A percentile compares a stretch with the other conserved stretches of the same genome.
Evolutionary conservation across 108 stramenopile species (phyloP).

Genomic region (Asterionellopsis glacialis): DNA sequence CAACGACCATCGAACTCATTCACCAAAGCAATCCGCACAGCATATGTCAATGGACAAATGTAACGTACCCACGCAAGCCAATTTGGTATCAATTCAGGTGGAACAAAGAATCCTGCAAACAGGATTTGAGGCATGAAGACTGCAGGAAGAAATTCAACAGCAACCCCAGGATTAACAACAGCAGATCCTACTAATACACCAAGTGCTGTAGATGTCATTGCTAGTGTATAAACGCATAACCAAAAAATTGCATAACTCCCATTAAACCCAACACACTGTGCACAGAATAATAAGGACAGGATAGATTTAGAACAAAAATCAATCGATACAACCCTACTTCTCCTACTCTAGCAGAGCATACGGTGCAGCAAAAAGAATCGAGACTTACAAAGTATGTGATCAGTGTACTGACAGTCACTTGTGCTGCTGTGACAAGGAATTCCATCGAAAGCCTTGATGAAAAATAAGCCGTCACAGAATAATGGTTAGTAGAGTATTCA

Average conservation of each 20-base stretch:
- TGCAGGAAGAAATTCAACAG: slow-evolving; percentile 59
- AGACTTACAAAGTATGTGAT: slow-evolving; percentile 34
- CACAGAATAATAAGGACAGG: slow-evolving; percentile 21
- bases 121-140: slow-evolving; percentile 86
- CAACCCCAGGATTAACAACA: slow-evolving; percentile 65
- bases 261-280: slow-evolving; percentile 41
- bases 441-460: slow-evolving; percentile 56
- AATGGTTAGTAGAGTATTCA: slow-evolving; percentile 87
- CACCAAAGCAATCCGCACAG: slow-evolving; percentile 53
- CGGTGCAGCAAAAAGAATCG: too few relatives aligned
- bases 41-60: slow-evolving; percentile 65
- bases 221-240: slow-evolving; percentile 40
- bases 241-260: slow-evolving; percentile 45
- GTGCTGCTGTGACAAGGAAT: slow-evolving; percentile 46
- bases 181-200: slow-evolving; percentile 55
- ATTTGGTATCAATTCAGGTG: slow-evolving; percentile 52
- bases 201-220: slow-evolving; percentile 60
- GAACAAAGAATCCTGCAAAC: slow-evolving; percentile 79
- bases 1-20: slow-evolving; percentile 43
- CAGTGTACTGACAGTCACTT: slow-evolving; percentile 36
- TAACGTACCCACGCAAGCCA: slow-evolving; percentile 77
- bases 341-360: too few relatives aligned
- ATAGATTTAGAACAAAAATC: neutral
- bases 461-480: slow-evolving; percentile 68
- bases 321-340: too few relatives aligned